Evolutionary conservation across 108 stramenopile genomes (phyloP).

Genomic region (Nitzschia sp.): DNA sequence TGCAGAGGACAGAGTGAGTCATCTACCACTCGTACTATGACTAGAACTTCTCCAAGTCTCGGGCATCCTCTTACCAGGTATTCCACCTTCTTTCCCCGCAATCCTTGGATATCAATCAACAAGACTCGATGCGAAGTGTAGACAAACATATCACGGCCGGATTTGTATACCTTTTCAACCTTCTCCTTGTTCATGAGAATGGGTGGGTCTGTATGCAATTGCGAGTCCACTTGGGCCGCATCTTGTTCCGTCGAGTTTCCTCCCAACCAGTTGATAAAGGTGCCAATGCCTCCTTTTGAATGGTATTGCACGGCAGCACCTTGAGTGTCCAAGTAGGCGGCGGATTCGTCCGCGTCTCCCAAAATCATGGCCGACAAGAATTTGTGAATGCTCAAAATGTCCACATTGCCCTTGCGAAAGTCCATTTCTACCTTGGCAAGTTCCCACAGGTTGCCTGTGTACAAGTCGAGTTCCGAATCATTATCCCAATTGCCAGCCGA

Average conservation of each 20-base stretch:
- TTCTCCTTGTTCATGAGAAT: slow-evolving; percentile 57
- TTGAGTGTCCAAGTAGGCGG: slow-evolving; percentile 47
- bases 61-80: slow-evolving; percentile 31
- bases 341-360: slow-evolving; percentile 29
- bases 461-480: slow-evolving; percentile 51
- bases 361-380: slow-evolving; percentile 61
- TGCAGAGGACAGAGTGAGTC: not conserved
- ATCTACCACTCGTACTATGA: too few species aligned
- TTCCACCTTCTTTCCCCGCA: slow-evolving; percentile 60
- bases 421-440: slow-evolving; percentile 42
- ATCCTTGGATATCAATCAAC: slow-evolving; percentile 57
- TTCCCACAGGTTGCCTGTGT: slow-evolving; percentile 31
- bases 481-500: slow-evolving; percentile 65
- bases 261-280: slow-evolving; percentile 29
- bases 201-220: slow-evolving; percentile 51
- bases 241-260: slow-evolving; percentile 49
- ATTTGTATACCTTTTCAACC: slow-evolving; percentile 50
- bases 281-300: not conserved
- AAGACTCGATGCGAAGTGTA: slow-evolving; percentile 57
- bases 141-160: slow-evolving; percentile 57
- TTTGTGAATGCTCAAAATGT: slow-evolving; percentile 52
- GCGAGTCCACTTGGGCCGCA: slow-evolving; percentile 38
- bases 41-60: not conserved
- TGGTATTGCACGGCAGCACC: not conserved
- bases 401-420: slow-evolving; percentile 56